Conservation (phyloP, 352 stramenopile species). For the Phytophthora pluvialis region DNA sequence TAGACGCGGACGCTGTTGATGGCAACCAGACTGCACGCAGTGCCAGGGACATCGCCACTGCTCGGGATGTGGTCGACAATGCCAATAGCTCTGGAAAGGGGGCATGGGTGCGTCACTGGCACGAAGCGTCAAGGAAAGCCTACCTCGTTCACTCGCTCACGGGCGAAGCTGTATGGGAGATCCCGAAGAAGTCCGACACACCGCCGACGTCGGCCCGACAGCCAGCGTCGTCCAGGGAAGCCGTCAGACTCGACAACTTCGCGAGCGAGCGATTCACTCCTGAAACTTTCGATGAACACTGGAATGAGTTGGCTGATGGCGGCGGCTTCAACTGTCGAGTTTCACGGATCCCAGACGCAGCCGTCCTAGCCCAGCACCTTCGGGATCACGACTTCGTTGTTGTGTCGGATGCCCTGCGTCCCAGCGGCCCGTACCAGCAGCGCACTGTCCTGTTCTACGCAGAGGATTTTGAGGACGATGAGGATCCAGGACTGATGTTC, state of each 20-base stretch:
- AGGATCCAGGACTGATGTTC: slow-evolving; percentile 44
- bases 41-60: slow-evolving; percentile 32
- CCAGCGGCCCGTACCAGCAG: slow-evolving; percentile 32
- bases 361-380: slow-evolving; percentile 56
- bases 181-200: slow-evolving; percentile 15
- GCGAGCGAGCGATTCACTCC: slow-evolving; percentile 19
- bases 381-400: slow-evolving; percentile 55
- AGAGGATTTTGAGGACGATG: slow-evolving; percentile 11
- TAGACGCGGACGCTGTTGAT: slow-evolving; percentile 35
- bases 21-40: slow-evolving; percentile 27
- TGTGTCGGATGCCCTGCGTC: slow-evolving; percentile 52
- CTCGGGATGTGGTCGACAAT: slow-evolving; percentile 23
- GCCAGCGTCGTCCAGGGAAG: not conserved
- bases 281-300: slow-evolving; percentile 56
- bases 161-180: slow-evolving; percentile 75
- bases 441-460: slow-evolving; percentile 70
- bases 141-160: slow-evolving; percentile 80
- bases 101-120: slow-evolving; percentile 71
- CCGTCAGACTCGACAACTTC: slow-evolving; percentile 6
- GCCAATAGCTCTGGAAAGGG: slow-evolving; percentile 24
- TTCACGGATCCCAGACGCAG: slow-evolving; percentile 48
- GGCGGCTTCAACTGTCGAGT: slow-evolving; percentile 74
- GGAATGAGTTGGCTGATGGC: slow-evolving; percentile 55
- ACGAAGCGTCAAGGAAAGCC: slow-evolving; percentile 50
- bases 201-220: not conserved